These are phyloP conservation scores for Anthracocystis walkeri DNA, from an alignment of 1,284 basidiomycete genomes.

Conservation along the genomic window DNA sequence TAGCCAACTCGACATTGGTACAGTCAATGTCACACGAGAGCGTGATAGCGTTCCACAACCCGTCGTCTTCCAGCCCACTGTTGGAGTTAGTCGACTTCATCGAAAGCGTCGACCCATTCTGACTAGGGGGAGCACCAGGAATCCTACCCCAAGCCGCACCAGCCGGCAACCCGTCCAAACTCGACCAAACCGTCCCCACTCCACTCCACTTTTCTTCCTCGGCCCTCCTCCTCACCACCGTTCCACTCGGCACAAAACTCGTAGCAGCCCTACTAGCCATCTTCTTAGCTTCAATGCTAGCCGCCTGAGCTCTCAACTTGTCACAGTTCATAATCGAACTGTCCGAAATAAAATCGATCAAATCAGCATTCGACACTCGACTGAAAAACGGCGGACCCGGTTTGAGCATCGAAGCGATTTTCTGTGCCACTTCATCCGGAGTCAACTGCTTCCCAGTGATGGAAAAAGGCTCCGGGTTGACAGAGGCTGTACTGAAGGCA, in stretches of 20 bases:
- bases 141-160: conserved; percentile 43
- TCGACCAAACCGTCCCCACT: conserved; percentile 58
- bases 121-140: conserved; percentile 25
- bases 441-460: conserved; percentile 46
- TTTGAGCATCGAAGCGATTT: conserved; percentile 61
- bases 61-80: conserved; percentile 50
- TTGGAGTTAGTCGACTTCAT: conserved; percentile 3
- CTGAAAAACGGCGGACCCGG: conserved; percentile 63
- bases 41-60: conserved; percentile 58
- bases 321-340: conserved; percentile 60
- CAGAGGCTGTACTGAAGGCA: conserved; percentile 18
- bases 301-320: conserved; percentile 27
- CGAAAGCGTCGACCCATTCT: conserved; percentile 21
- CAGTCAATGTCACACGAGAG: conserved; percentile 53
- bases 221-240: conserved; percentile 29
- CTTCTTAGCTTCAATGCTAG: conserved; percentile 25
- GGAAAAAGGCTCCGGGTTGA: conserved; percentile 18
- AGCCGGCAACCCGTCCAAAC: conserved; percentile 50
- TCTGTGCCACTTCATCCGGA: conserved; percentile 54
- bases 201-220: conserved; percentile 49
- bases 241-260: conserved; percentile 31
- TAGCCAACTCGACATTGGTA: conserved; percentile 40
- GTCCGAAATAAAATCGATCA: conserved; percentile 57
- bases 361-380: conserved; percentile 55
- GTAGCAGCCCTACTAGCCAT: conserved; percentile 23